Evolutionary conservation across 2,329 filamentous ascomycete species (phyloP).

Genomic region (Ophiostoma perfectum): DNA sequence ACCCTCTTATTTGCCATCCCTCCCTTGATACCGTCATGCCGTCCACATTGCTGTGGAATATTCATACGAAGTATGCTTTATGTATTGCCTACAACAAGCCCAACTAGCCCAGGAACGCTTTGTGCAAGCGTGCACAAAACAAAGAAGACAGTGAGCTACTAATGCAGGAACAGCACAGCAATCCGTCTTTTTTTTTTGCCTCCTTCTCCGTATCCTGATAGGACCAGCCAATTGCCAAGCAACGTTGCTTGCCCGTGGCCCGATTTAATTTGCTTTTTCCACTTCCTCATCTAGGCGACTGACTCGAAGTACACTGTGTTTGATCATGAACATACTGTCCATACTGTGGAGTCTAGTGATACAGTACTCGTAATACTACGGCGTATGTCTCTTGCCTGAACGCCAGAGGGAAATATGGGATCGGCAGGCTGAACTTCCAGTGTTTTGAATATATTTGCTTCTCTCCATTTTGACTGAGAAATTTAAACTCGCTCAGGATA

Average conservation of each 20-base stretch:
- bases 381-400: too few relatives aligned
- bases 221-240: background rate
- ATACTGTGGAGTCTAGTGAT: too few relatives aligned
- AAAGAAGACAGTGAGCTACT: background rate
- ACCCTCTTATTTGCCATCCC: too few relatives aligned
- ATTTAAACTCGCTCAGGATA: too few relatives aligned
- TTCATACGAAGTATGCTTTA: background rate
- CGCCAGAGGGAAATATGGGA: too few relatives aligned
- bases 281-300: background rate
- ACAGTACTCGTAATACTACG: too few relatives aligned
- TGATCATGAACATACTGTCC: background rate
- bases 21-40: background rate
- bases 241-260: background rate
- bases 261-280: background rate
- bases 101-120: background rate
- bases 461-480: too few relatives aligned
- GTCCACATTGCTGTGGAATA: background rate
- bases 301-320: background rate
- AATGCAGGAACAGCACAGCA: slow-evolving; percentile 12
- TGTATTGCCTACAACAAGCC: background rate
- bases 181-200: background rate
- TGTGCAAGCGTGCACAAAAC: slow-evolving; percentile 9
- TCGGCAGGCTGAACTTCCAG: too few relatives aligned
- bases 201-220: background rate
- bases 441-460: too few relatives aligned